Evolutionary conservation across 2,329 filamentous ascomycete genomes (phyloP).

Genomic region (Claviceps sp.): DNA sequence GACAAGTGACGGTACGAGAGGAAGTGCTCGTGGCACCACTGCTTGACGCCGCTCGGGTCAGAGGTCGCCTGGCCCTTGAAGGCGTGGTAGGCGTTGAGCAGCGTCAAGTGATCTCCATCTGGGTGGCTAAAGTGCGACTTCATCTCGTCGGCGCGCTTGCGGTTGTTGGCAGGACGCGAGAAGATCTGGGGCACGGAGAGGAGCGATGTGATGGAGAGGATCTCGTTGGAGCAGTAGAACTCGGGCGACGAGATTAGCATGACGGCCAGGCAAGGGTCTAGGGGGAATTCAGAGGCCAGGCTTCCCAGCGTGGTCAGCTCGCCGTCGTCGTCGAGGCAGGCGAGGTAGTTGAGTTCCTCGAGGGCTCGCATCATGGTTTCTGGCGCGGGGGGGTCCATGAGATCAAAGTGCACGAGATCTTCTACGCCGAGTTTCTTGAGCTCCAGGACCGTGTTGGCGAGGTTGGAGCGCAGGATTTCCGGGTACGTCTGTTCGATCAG

Average conservation of each 20-base stretch:
- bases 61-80: slow-evolving; percentile 60
- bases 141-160: slow-evolving; percentile 94
- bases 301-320: slow-evolving; percentile 77
- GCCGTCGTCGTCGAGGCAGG: slow-evolving; percentile 91
- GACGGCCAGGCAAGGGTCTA: slow-evolving; percentile 86
- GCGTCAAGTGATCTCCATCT: slow-evolving; percentile 89
- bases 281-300: slow-evolving; percentile 85
- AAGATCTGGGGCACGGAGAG: slow-evolving; percentile 93
- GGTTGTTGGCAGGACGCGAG: slow-evolving; percentile 68
- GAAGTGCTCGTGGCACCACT: slow-evolving; percentile 97
- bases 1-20: slow-evolving; percentile 77
- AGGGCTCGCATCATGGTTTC: slow-evolving; percentile 97
- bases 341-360: slow-evolving; percentile 94
- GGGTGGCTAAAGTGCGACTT: slow-evolving; percentile 85
- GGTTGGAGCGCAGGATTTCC: slow-evolving; percentile 86
- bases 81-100: slow-evolving; percentile 95
- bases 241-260: slow-evolving; percentile 97
- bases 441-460: slow-evolving; percentile 89
- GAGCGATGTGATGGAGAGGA: slow-evolving; percentile 85
- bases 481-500: slow-evolving; percentile 95
- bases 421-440: slow-evolving; percentile 94
- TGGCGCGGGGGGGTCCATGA: slow-evolving; percentile 96
- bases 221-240: slow-evolving; percentile 98
- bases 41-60: slow-evolving; percentile 57
- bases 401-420: slow-evolving; percentile 93